Base-by-base conservation (phyloP, 768 basidiomycete species). In the Pleurotus ostreatus region DNA sequence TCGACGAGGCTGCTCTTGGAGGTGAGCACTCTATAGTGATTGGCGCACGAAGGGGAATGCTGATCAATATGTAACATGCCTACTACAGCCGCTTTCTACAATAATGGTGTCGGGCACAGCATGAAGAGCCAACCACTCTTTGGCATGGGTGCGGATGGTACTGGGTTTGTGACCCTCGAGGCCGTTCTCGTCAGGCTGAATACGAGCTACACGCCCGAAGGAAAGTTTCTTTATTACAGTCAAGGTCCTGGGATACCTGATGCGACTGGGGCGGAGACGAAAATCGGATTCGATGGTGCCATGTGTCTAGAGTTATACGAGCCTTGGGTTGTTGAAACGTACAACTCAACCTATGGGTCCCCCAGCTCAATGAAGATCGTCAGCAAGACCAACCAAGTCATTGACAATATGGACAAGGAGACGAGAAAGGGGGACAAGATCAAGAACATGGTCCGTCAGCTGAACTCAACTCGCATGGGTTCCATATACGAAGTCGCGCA, bases 71-170 rank as follows among this genome's bases (percentile, higher is more conserved):
- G 18, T 12, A 18, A 51, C 9, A 9, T 23, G 22, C 37, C 5
- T n/a, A 23, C 5, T 22, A 6, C 45, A 75, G 74, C 66, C 11
- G 43, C 56, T 4, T 76, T 75, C 55, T 65, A 49, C 22, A 63
- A 73, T 51, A 73, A 73, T 52, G 74, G 75, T 11, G 64, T 71
- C 13, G 64, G 65, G 2, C 67, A 68, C 48, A 67, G 63, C 46
- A 61, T 69, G 15, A 63, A 59, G 34, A 64, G 63, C 46, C 30
- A 34, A 2, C 64, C 63, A n/a, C 13, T 61, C 8, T 34, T 34
- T 34, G 57, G 57, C 2, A 59, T 61, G 57, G 63, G 62, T 52
- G 15, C 57, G 3, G 58, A 61, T 12, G 61, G 63, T 12, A 48
- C 55, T n/a, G 64, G 64, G 3, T 65, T 58, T 23, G 49, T 62